phyloP scores from a whole-genome alignment of 257 asterid genomes.

The Craterostigma plantagineum region DNA sequence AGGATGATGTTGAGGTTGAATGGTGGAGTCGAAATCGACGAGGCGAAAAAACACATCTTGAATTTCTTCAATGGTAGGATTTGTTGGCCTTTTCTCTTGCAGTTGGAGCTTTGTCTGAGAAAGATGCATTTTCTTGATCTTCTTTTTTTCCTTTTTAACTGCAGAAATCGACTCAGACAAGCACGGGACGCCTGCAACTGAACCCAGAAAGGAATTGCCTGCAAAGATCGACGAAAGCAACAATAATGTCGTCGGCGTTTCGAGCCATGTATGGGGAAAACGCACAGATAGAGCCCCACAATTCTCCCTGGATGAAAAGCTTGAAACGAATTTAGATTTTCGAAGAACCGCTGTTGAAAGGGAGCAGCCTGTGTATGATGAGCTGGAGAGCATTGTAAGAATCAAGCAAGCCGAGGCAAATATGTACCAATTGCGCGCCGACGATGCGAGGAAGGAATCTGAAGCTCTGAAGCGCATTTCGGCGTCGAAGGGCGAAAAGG shows the following conservation, averaged over 20 bases:
- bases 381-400: conserved; percentile 71
- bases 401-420: conserved; percentile 85
- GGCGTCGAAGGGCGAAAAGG: conserved; percentile 59
- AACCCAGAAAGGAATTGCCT: conserved; percentile 29
- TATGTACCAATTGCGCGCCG: conserved; percentile 73
- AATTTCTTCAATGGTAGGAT: conserved; percentile 54
- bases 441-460: conserved; percentile 77
- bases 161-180: conserved; percentile 41
- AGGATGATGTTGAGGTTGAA: conserved; percentile 48
- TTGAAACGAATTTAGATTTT: too few species aligned
- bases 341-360: too few species aligned
- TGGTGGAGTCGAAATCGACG: conserved; percentile 43
- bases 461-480: conserved; percentile 73
- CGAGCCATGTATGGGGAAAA: too few species aligned
- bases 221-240: conserved; percentile 26
- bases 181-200: conserved; percentile 17
- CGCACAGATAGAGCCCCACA: too few species aligned
- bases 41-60: conserved; percentile 41
- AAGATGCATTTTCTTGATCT: conserved; percentile 5
- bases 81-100: conserved; percentile 3
- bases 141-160: conserved; percentile 9
- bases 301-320: too few species aligned
- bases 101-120: neutral
- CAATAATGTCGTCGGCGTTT: conserved; percentile 32
- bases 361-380: too few species aligned